Evolutionary conservation across 257 asterid genomes (phyloP).

Genomic region (Verbena officinalis): DNA sequence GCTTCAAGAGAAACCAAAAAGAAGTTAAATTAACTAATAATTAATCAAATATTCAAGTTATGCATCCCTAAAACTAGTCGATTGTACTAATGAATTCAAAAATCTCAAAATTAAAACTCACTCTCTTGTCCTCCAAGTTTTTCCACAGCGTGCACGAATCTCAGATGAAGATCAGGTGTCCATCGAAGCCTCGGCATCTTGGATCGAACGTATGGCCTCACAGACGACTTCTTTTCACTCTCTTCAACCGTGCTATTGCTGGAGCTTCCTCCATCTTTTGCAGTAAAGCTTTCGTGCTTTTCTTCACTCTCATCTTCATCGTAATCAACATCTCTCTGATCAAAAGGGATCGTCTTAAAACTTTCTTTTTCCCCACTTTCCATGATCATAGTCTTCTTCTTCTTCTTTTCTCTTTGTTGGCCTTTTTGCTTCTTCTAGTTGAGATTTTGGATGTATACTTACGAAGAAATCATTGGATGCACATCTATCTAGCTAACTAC

Average conservation of each 20-base stretch:
- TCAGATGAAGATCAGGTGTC: conserved; percentile 87
- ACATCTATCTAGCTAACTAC: background rate
- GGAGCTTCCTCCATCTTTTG: conserved; percentile 72
- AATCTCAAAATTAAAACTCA: conserved; percentile 34
- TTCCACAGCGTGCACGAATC: conserved; percentile 72
- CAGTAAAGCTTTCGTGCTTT: conserved; percentile 32
- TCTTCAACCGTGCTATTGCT: conserved; percentile 81
- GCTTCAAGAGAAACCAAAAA: conserved; percentile 31
- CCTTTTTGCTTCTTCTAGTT: background rate
- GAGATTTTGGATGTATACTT: conserved; percentile 8
- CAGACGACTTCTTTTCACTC: conserved; percentile 57
- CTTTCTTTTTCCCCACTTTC: conserved; percentile 54
- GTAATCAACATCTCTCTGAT: background rate
- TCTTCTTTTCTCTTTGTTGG: background rate
- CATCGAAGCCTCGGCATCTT: conserved; percentile 87
- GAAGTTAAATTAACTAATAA: conserved; percentile 2
- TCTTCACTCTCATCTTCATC: conserved; percentile 50
- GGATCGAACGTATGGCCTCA: conserved; percentile 84
- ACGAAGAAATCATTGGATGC: conserved; percentile 18
- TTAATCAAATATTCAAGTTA: background rate
- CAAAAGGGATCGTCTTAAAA: conserved; percentile 38
- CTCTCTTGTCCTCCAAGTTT: conserved; percentile 94
- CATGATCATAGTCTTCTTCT: conserved; percentile 26
- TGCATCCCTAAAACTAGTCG: background rate
- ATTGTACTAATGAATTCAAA: background rate